Evolutionary conservation across 305 asterid species (phyloP).

Genomic region (Solanum hybrid): DNA sequence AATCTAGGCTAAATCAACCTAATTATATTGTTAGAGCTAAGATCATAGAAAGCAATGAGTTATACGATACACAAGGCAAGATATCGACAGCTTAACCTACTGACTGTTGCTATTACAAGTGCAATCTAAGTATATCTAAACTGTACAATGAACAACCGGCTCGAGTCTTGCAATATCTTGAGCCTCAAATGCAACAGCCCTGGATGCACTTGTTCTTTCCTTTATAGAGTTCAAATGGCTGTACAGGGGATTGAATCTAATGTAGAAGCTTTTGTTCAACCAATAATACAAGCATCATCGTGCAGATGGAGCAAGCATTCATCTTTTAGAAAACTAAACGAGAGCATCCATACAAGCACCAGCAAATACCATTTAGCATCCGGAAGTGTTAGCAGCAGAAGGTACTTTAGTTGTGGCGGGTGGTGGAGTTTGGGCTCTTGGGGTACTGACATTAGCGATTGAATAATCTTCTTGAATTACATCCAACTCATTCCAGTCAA

Average conservation of each 20-base stretch:
- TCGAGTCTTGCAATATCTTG: not conserved
- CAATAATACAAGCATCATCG: not conserved
- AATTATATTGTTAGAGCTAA: not conserved
- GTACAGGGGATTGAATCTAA: not conserved
- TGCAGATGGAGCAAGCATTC: not conserved
- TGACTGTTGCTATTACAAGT: slow-evolving; percentile 24
- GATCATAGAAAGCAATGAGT: not conserved
- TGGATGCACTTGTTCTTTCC: not conserved
- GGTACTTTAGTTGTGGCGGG: slow-evolving; percentile 28
- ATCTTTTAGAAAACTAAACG: not conserved
- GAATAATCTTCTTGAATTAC: slow-evolving; percentile 32
- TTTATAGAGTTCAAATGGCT: not conserved
- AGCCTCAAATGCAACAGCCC: not conserved
- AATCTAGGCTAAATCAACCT: not conserved
- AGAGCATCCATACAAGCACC: not conserved
- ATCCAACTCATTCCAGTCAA: slow-evolving; percentile 65
- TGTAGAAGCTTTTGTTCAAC: not conserved
- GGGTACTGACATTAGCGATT: slow-evolving; percentile 27
- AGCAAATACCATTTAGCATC: slow-evolving; percentile 12
- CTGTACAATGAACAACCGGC: slow-evolving; percentile 29
- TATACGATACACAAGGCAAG: slow-evolving; percentile 19
- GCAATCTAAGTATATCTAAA: slow-evolving; percentile 7
- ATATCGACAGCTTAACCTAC: slow-evolving; percentile 13
- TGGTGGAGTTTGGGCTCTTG: slow-evolving; percentile 43
- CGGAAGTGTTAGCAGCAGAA: slow-evolving; percentile 27